These are phyloP conservation scores for Babesia sp. DNA, from an alignment of 169 alveolate genomes.

Conservation along the genomic window DNA sequence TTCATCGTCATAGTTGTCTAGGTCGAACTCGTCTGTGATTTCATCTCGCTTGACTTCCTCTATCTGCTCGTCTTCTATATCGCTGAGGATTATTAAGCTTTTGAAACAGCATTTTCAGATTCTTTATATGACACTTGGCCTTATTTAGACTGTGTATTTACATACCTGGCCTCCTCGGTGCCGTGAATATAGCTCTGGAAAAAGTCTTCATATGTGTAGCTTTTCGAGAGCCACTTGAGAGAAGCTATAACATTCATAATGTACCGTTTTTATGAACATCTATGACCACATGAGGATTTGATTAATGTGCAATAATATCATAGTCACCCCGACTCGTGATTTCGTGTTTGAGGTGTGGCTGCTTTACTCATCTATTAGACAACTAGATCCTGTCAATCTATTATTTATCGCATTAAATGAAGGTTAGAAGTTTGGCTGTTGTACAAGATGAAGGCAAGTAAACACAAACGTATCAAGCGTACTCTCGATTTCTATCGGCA, in stretches of 20 bases:
- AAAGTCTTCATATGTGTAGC: constrained; percentile 50
- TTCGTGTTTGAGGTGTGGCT: neutral
- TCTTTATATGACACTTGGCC: neutral
- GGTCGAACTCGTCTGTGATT: constrained; percentile 40
- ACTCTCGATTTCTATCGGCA: constrained; percentile 53
- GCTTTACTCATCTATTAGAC: no score
- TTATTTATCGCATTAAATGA: neutral
- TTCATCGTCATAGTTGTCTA: constrained; percentile 55
- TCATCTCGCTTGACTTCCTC: constrained; percentile 22
- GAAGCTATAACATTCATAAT: constrained; percentile 55
- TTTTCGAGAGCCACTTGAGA: constrained; percentile 55
- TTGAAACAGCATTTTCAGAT: neutral
- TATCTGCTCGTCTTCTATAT: constrained; percentile 2
- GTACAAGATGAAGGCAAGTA: constrained; percentile 50
- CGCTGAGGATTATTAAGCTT: neutral
- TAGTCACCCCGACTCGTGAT: neutral
- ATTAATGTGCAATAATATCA: neutral
- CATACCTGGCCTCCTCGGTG: constrained; percentile 27
- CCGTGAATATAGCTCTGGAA: constrained; percentile 53
- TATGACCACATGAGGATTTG: constrained; percentile 2
- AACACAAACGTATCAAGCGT: constrained; percentile 39
- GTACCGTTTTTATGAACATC: neutral
- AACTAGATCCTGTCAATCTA: no score
- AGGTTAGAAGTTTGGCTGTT: neutral
- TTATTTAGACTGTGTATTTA: neutral